phyloP scores from a whole-genome alignment of 2,329 filamentous ascomycete genomes.

The Trichoderma afroharzianum region DNA sequence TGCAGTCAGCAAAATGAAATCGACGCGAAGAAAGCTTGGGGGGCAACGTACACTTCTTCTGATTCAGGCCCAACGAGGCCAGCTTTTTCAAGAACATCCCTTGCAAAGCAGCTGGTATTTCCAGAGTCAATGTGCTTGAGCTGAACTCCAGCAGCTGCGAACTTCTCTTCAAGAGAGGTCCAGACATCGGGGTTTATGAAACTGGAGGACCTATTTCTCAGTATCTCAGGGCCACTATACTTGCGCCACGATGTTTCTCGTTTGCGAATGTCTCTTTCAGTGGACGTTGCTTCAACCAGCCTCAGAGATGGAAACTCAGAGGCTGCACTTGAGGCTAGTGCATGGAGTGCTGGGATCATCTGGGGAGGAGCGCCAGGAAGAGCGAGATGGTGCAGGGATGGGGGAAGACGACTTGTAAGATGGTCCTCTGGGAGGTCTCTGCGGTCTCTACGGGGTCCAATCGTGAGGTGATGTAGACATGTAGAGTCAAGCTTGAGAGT shows the following conservation, averaged over 20 bases:
- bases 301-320: neutral
- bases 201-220: neutral
- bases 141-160: neutral
- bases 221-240: neutral
- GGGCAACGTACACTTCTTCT: neutral
- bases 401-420: neutral
- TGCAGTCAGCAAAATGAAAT: neutral
- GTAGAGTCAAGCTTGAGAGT: conserved; percentile 13
- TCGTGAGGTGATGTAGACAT: neutral
- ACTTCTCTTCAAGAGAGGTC: neutral
- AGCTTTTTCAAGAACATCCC: neutral
- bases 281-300: neutral
- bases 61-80: neutral
- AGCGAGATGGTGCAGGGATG: neutral
- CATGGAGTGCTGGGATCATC: conserved; percentile 4
- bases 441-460: neutral
- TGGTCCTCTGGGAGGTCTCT: neutral
- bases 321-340: neutral
- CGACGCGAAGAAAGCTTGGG: neutral
- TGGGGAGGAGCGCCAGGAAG: conserved; percentile 5
- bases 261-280: neutral
- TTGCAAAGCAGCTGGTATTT: neutral
- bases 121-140: neutral
- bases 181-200: neutral
- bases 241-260: conserved; percentile 5